phyloP scores from a whole-genome alignment of 257 asterid genomes.

The Solanum paucissectum region DNA sequence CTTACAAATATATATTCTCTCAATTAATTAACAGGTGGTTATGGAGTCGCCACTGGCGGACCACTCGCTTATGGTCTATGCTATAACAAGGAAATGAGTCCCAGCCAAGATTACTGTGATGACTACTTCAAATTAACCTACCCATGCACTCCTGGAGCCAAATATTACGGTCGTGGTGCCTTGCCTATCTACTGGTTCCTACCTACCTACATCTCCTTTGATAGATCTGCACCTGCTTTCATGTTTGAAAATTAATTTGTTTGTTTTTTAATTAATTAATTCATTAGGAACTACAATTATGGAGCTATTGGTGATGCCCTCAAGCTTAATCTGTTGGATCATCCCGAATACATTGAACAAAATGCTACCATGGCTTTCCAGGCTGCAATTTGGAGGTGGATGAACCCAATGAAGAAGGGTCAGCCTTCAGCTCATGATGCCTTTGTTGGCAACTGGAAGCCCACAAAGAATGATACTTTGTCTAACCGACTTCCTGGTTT shows the following conservation, averaged over 20 bases:
- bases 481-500: constrained; percentile 66
- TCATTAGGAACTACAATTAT: constrained; percentile 62
- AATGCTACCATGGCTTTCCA: constrained; percentile 88
- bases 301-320: constrained; percentile 59
- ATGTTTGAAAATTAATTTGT: not conserved
- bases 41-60: constrained; percentile 93
- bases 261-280: not conserved
- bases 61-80: constrained; percentile 92
- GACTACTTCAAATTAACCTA: constrained; percentile 29
- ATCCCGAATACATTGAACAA: constrained; percentile 88
- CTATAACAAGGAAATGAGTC: constrained; percentile 52
- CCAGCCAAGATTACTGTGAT: constrained; percentile 27
- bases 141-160: constrained; percentile 74
- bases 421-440: constrained; percentile 78
- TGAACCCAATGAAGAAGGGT: constrained; percentile 59
- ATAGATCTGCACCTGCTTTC: not conserved
- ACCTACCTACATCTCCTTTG: too few relatives aligned
- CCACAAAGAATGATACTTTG: constrained; percentile 75
- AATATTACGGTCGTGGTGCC: constrained; percentile 92
- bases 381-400: constrained; percentile 82
- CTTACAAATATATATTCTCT: too few relatives aligned
- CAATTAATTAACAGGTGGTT: constrained; percentile 47
- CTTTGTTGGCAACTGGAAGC: constrained; percentile 75
- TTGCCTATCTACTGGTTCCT: constrained; percentile 71
- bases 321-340: constrained; percentile 60